Base-by-base conservation (phyloP, 2,329 filamentous ascomycete genomes). In the Botrytis aclada region DNA sequence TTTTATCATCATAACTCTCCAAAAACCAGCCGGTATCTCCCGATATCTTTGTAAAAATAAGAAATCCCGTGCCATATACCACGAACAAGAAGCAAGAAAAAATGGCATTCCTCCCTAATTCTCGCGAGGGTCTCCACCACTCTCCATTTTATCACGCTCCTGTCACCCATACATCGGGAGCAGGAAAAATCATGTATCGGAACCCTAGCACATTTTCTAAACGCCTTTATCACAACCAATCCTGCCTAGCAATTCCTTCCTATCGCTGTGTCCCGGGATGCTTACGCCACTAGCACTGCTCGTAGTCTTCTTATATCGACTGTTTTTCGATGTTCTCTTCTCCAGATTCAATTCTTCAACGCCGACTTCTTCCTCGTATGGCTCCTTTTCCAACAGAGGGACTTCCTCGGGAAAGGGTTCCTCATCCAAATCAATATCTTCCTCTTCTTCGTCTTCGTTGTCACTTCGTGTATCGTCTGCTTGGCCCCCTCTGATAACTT, bases 391-490 rank as follows among this genome's bases (percentile, higher is more conserved):
- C 18, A 75, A 74, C 7, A 75, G 20, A 4, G 71, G 51, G 18
- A 75, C 72, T 34, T 72, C 56, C 16, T 74, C 72, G 18, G 63
- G 29, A 47, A 72, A 29, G 29, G 60, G 63, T 45, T 79, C 75
- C 43, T 78, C 77, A 45, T 51, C 45, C 41, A 62, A 16, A 25
- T 71, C 60, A n/a, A 73, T 20, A 9, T 54, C 45, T 56, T 82
- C 79, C 29, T 86, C 84, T 29, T 87, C 86, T 37, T 89, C 89
- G 4, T 90, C 93, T 82, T 97, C 94, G 76, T 94, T 93, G 77
- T 98, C 95, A 75, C 93, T 97, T 72, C 96, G 90, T 29, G 89
- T 88, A 80, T 99, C 96, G 76, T 98, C 94, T 8, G 95, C 94
- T 45, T 89, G 86, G 54, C 87, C 88, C 45, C 95, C 95, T 69